Conservation (phyloP, 495 filamentous ascomycete genomes). For the Penicillium lagena region DNA sequence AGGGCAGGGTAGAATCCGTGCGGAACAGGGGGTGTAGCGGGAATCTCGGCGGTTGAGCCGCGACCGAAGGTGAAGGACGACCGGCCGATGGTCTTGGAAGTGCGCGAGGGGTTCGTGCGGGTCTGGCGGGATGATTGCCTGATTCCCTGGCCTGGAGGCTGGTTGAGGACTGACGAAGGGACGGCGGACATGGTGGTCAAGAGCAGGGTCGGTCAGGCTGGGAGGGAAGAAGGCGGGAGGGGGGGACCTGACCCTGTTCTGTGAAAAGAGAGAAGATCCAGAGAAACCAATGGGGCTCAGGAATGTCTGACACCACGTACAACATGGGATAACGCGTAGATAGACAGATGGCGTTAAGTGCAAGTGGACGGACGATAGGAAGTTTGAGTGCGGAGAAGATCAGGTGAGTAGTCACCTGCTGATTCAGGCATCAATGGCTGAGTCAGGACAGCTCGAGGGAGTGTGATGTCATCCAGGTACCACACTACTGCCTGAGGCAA, state of each 20-base stretch:
- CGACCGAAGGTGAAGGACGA: conserved; percentile 42
- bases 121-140: conserved; percentile 54
- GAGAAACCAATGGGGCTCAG: conserved; percentile 6
- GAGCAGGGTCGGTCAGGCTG: conserved; percentile 12
- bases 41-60: conserved; percentile 24
- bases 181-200: conserved; percentile 24
- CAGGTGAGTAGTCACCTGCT: conserved; percentile 25
- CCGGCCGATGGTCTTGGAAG: conserved; percentile 48
- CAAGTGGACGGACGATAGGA: conserved; percentile 5
- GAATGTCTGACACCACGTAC: conserved; percentile 1
- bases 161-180: conserved; percentile 22
- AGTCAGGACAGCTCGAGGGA: conserved; percentile 4
- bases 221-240: conserved; percentile 2
- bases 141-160: conserved; percentile 24
- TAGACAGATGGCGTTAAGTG: conserved; percentile 1
- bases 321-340: conserved; percentile 2
- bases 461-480: neutral
- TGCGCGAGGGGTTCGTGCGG: conserved; percentile 55
- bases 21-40: conserved; percentile 26
- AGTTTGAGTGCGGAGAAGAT: conserved; percentile 30
- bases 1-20: conserved; percentile 85
- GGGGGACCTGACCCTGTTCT: neutral
- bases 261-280: neutral
- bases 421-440: conserved; percentile 12
- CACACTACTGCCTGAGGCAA: neutral